Evolutionary conservation across 352 stramenopile species (phyloP), one percentile per base, ranked within the genome.

Genomic region (Globisporangium cystogenes): DNA sequence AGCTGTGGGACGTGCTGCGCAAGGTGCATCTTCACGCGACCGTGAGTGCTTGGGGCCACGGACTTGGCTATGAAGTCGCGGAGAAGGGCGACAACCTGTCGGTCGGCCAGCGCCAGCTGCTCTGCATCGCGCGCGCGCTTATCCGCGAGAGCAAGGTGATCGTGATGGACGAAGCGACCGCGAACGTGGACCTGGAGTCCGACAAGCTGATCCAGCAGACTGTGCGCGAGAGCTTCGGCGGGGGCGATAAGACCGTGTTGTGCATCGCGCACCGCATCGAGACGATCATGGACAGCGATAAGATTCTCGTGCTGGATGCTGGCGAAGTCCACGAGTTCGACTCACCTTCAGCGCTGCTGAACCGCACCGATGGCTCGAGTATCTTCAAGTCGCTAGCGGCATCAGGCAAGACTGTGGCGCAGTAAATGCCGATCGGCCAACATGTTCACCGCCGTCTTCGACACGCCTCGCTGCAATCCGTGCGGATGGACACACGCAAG

Each of bases 81-180:
- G 92, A 98, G 62, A 81, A 82, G 39, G 95, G 95, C 5, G 82
- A 89, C 35, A 98, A 98, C 66, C 91, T 98, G 29, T 96, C 74
- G 37, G 88, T 98, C 36, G 95, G 96, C 5, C 83, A 98, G 69
- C 63, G 93, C 12, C 95, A 98, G 65, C 67, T 98, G 7, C 39
- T 99, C 0, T 98, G 94, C 63, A 97, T 99, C 54, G 94, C 92
- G 14, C 76, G 95, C 47, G 95, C 90, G 18, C 56, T 98, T 10
- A 51, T 98, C 2, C 70, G 81, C 11, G 81, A 95, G 37, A 72
- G 76, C 7, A 86, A 89, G 26, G 59, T 78, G 40, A 48, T 98
- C n/a, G 68, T 98, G n/a, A 53, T 99, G 29, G 96, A 99, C 68
- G 96, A 98, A 68, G 94, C 93, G n/a, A 98, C 95, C n/a, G 76